Percentiles rank a stretch among this genome's conserved stretches.
phyloP scores from a whole-genome alignment of 148 eudicot species.

The Persicaria maculosa region DNA sequence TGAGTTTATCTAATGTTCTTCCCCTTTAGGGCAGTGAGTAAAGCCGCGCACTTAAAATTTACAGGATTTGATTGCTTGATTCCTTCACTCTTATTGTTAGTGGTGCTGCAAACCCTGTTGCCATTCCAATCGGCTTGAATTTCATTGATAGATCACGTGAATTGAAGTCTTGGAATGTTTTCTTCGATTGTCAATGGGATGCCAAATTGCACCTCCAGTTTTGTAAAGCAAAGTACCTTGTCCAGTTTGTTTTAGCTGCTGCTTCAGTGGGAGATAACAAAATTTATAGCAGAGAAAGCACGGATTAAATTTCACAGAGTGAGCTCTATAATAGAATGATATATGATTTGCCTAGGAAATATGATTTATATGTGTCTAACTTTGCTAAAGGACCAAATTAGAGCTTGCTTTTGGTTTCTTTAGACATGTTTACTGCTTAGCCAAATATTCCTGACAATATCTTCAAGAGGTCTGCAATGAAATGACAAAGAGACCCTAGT shows the following conservation, averaged over 20 bases:
- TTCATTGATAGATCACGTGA: background rate
- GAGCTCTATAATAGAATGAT: background rate
- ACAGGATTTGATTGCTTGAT: slow-evolving; percentile 4
- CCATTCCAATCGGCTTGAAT: background rate
- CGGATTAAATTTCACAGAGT: background rate
- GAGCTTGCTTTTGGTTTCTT: background rate
- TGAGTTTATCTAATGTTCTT: background rate
- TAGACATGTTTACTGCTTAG: background rate
- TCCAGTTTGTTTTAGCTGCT: background rate
- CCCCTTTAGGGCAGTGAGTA: background rate
- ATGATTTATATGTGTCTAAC: background rate
- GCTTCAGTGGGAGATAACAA: background rate
- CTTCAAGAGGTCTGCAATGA: background rate
- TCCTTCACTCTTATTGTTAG: background rate
- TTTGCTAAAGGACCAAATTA: background rate
- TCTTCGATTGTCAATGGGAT: background rate
- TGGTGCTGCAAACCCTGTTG: background rate
- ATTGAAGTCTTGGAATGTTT: background rate
- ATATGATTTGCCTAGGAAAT: background rate
- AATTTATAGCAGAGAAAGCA: background rate
- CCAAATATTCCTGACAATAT: background rate
- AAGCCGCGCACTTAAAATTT: background rate
- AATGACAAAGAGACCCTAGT: background rate
- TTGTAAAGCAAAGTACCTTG: background rate
- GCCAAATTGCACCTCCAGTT: background rate